phyloP scores from a whole-genome alignment of 192 early-diverging fungal genomes.

The Backusella tuberculispora region DNA sequence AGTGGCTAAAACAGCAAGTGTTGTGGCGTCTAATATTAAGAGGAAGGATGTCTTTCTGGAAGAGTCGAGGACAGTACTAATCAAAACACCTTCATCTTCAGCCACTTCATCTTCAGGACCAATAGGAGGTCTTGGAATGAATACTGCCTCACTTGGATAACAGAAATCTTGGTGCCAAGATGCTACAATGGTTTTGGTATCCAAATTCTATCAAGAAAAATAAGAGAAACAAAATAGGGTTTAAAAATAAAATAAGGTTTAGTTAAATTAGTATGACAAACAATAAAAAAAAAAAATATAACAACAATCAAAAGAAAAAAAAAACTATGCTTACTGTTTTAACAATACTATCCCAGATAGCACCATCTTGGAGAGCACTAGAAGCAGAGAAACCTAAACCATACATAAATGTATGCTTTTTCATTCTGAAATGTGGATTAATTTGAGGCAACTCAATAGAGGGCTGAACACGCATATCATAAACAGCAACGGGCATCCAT shows the following conservation, averaged over 20 bases:
- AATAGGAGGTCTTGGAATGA: slow-evolving; percentile 58
- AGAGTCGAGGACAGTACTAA: slow-evolving; percentile 76
- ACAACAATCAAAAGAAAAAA: neutral
- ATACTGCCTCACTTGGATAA: slow-evolving; percentile 82
- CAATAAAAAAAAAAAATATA: neutral
- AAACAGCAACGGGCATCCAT: slow-evolving; percentile 36
- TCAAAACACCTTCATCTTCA: slow-evolving; percentile 82
- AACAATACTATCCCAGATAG: slow-evolving; percentile 53
- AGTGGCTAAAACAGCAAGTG: slow-evolving; percentile 68
- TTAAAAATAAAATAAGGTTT: neutral
- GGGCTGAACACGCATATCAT: slow-evolving; percentile 30
- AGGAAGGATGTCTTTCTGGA: slow-evolving; percentile 66
- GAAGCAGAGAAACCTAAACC: slow-evolving; percentile 45
- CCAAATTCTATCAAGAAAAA: slow-evolving; percentile 35
- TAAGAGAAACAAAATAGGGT: neutral
- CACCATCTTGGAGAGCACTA: slow-evolving; percentile 29
- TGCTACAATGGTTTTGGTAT: slow-evolving; percentile 38
- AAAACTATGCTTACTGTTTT: slow-evolving; percentile 45
- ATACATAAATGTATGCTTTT: slow-evolving; percentile 41
- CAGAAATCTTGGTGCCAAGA: slow-evolving; percentile 64
- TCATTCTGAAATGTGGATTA: slow-evolving; percentile 38
- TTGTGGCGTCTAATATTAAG: slow-evolving; percentile 74
- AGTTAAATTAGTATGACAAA: slow-evolving; percentile 1
- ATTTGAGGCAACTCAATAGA: slow-evolving; percentile 48
- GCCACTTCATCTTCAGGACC: slow-evolving; percentile 40